Evolutionary conservation across 495 filamentous ascomycete genomes (phyloP).

Genomic region (Lasiosphaeria hispida): DNA sequence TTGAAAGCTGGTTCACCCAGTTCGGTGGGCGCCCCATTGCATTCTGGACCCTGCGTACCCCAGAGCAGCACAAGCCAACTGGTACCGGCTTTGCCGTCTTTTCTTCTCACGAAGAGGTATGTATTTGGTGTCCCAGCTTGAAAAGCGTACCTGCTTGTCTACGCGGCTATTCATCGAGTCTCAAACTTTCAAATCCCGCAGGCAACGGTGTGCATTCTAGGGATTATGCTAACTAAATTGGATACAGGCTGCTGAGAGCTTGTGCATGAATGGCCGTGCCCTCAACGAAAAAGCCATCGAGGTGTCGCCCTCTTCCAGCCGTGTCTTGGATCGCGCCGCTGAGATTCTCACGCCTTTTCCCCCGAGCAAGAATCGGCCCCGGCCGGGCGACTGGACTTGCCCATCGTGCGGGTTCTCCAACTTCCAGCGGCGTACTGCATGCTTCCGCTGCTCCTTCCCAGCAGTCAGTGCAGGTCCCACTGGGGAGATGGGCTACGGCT

Average conservation of each 20-base stretch:
- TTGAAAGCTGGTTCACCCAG: slow-evolving; percentile 99
- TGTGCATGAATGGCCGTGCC: slow-evolving; percentile 98
- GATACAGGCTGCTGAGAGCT: slow-evolving; percentile 80
- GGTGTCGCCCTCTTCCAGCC: slow-evolving; percentile 91
- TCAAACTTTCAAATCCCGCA: background rate
- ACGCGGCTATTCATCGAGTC: background rate
- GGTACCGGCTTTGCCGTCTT: slow-evolving; percentile 97
- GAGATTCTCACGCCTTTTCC: slow-evolving; percentile 96
- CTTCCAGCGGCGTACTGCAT: slow-evolving; percentile 96
- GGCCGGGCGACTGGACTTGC: slow-evolving; percentile 98
- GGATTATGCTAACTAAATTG: slow-evolving; percentile 13
- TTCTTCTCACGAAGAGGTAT: slow-evolving; percentile 97
- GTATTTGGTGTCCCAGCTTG: slow-evolving; percentile 34
- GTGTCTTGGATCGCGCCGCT: slow-evolving; percentile 89
- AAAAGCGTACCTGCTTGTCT: background rate
- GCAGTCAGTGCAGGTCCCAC: slow-evolving; percentile 76
- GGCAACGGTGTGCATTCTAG: no score
- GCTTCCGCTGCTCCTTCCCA: slow-evolving; percentile 98
- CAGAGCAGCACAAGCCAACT: slow-evolving; percentile 97
- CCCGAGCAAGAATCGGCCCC: slow-evolving; percentile 94
- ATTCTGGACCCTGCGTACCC: slow-evolving; percentile 97
- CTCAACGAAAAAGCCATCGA: slow-evolving; percentile 99
- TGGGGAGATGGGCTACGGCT: slow-evolving; percentile 70
- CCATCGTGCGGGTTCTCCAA: slow-evolving; percentile 90
- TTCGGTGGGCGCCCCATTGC: slow-evolving; percentile 98